These are phyloP conservation scores for Pseudonitzschia pungens DNA, from an alignment of 108 stramenopile genomes.

Conservation along the genomic window DNA sequence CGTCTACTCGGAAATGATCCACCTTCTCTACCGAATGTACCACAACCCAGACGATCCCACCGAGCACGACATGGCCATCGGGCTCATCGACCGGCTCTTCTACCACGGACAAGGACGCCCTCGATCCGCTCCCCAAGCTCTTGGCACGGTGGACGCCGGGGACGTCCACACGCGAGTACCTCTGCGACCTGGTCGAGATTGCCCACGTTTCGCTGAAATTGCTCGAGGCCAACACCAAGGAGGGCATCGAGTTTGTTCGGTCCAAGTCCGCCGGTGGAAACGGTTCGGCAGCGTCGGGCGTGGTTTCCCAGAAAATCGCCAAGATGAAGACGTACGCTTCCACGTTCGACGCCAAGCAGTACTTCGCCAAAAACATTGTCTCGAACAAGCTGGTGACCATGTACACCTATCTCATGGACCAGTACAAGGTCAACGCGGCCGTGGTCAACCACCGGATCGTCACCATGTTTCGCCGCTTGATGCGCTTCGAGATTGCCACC, in stretches of 20 bases:
- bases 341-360: constrained; percentile 70
- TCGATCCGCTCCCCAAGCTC: constrained; percentile 74
- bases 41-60: constrained; percentile 68
- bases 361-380: constrained; percentile 72
- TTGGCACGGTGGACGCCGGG: constrained; percentile 75
- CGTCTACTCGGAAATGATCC: constrained; percentile 82
- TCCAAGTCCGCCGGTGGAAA: constrained; percentile 31
- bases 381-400: constrained; percentile 76
- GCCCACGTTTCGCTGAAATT: constrained; percentile 74
- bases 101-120: constrained; percentile 68
- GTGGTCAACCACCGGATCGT: constrained; percentile 80
- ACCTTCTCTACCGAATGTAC: constrained; percentile 73
- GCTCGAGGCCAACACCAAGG: constrained; percentile 50
- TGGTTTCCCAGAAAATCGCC: constrained; percentile 18
- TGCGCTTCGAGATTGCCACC: constrained; percentile 52
- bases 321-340: constrained; percentile 67
- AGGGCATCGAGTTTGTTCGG: constrained; percentile 33
- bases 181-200: constrained; percentile 82
- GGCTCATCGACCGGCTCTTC: constrained; percentile 82
- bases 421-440: constrained; percentile 71
- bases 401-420: constrained; percentile 77
- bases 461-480: constrained; percentile 70
- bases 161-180: constrained; percentile 68
- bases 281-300: constrained; percentile 27
- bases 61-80: constrained; percentile 80